phyloP scores from a whole-genome alignment of 371 early-diverging fungal species.

The Smittium culicis region DNA sequence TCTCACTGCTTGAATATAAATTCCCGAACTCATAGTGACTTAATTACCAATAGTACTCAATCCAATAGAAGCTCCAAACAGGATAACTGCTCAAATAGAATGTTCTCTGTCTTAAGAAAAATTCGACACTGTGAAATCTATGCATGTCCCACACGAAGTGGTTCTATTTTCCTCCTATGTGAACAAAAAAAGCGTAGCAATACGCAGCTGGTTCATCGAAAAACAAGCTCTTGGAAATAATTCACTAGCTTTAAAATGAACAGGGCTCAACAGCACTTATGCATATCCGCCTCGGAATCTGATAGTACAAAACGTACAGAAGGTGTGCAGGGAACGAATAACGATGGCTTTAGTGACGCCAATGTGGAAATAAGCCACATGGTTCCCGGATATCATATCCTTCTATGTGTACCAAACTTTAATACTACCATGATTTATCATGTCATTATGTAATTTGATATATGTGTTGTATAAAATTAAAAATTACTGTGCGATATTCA shows the following conservation, averaged over 20 bases:
- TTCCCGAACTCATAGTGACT: not conserved
- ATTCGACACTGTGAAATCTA: not conserved
- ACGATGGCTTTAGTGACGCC: constrained; percentile 9
- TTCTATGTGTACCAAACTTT: too few species aligned
- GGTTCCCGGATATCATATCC: not conserved
- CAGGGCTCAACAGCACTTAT: constrained; percentile 12
- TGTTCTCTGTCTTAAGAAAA: not conserved
- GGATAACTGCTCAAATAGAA: constrained; percentile 3
- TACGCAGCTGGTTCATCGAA: constrained; percentile 18
- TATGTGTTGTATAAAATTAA: too few species aligned
- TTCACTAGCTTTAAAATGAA: constrained; percentile 22
- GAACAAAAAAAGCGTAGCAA: constrained; percentile 10
- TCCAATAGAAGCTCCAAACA: not conserved
- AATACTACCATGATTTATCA: too few species aligned
- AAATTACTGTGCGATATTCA: too few species aligned
- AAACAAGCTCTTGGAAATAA: constrained; percentile 19
- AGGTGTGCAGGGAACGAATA: constrained; percentile 14
- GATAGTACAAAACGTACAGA: constrained; percentile 17
- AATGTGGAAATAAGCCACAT: not conserved
- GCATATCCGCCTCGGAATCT: constrained; percentile 21
- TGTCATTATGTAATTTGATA: too few species aligned
- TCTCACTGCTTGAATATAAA: not conserved
- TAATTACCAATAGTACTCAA: not conserved
- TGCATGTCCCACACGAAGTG: constrained; percentile 9
- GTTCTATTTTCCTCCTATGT: constrained; percentile 27